Percentiles rank a stretch among this genome's conserved stretches.
Conservation (phyloP, 148 eudicot species). For the Oxyria digyna region DNA sequence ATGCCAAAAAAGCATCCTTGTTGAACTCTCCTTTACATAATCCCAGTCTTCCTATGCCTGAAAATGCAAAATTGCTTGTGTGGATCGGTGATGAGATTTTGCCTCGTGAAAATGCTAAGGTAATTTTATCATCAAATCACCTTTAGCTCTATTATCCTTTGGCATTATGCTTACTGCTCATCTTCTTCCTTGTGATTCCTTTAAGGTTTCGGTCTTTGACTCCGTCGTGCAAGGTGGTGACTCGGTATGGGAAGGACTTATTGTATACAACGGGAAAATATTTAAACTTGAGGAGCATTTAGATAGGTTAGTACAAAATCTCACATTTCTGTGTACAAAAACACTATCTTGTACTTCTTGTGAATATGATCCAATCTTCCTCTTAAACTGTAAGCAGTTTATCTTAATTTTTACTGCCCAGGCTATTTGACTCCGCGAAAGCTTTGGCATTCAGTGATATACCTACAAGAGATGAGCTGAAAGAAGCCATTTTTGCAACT, state of each 20-base stretch:
- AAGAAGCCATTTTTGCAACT: constrained; percentile 79
- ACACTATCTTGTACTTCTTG: not conserved
- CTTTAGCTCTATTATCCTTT: not conserved
- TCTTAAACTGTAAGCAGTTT: too few relatives aligned
- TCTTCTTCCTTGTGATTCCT: constrained; percentile 13
- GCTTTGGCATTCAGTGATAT: constrained; percentile 79
- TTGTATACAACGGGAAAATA: constrained; percentile 64
- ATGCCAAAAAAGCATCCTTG: constrained; percentile 26
- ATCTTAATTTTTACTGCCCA: too few relatives aligned
- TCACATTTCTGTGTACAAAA: not conserved
- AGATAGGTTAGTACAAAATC: constrained; percentile 49
- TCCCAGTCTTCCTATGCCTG: constrained; percentile 75
- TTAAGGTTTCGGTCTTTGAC: constrained; percentile 88
- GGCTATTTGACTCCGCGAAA: constrained; percentile 93
- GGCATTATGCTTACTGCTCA: not conserved
- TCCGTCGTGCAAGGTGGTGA: constrained; percentile 99
- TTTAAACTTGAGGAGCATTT: constrained; percentile 95
- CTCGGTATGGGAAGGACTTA: constrained; percentile 94
- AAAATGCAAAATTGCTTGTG: constrained; percentile 66
- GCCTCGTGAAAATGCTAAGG: constrained; percentile 95
- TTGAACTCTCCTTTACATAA: constrained; percentile 27
- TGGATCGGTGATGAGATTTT: constrained; percentile 91
- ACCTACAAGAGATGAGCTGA: constrained; percentile 76
- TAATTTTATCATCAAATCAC: constrained; percentile 11
- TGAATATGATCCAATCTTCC: too few relatives aligned